Evolutionary conservation across 2,329 filamentous ascomycete genomes (phyloP), one percentile per base, ranked within the genome.

Genomic region (Aureobasidium lini): DNA sequence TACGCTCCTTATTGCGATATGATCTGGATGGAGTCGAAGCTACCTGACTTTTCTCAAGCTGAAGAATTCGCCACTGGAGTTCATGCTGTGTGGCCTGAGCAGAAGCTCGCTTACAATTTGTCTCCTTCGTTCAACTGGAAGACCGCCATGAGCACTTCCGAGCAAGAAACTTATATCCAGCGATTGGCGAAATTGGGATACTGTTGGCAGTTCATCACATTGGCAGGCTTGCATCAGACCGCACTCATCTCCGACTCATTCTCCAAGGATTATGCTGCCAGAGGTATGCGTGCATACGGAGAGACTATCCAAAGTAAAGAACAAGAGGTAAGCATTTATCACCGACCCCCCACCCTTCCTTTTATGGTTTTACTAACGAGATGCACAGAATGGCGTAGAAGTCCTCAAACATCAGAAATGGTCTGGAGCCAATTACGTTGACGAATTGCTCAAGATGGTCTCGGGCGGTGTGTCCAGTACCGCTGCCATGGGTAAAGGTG

Each of bases 161-260:
- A 97, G 73, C 94, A 99, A 78, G 90, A 96, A 79, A 99, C 94
- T 18, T 99, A 97, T 79, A 99, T 99, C 79, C 80, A 86, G 64
- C 89, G 94, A 43, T 88, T 99, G 42, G 91, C 86, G 62, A 70
- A 79, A 63, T 84, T 99, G 50, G 94, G 94, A 64, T 99, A 99
- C 84, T 95, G 90, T 84, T 99, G 94, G 94, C 94, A 99, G 76
- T 99, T 99, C 81, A 99, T 99, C 80, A 99, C 94, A n/a, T 84
- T 99, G 48, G 94, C 93, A 5, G 94, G 94, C 66, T 82, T 99
- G 71, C 94, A 99, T 81, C 95, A 90, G 63, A 96, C 90, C 4
- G 94, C 93, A 39, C 84, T 99, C 57, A 95, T 96, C 77, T 87
- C 87, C 69, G 85, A 97, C 77, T 85, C 87, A 64, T 99, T 99